Evolutionary conservation across 805 yeast species (phyloP), one percentile per base, ranked within the genome.

Genomic region (Lipomyces spencermartinsiae): DNA sequence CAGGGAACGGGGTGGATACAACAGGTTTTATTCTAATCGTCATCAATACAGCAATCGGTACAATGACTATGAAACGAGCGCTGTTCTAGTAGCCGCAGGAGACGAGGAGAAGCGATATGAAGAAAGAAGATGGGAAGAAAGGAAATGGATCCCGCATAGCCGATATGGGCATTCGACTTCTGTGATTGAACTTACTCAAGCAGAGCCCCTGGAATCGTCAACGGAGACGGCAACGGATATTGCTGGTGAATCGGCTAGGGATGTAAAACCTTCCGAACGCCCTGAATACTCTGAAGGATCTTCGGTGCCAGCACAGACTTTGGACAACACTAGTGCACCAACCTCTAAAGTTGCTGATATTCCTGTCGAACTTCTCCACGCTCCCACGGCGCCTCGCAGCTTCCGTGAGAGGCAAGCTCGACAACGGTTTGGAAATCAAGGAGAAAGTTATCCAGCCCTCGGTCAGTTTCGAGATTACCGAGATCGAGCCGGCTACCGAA

Each of bases 321-420:
- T 34, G 22, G 51, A 49, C 8, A 34, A 22, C 19, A 34, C 37
- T 10, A 63, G 49, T 22, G 58, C 51, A 46, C 59, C 55, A n/a
- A 35, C 64, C 3, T 39, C 49, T 4, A 34, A 57, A 53, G 29
- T 31, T 34, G 16, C 67, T 14, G 65, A 67, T 31, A 51, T 39
- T 16, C 62, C 67, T 25, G 59, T 58, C n/a, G 67, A 59, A 37
- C 61, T 57, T n/a, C 37, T 64, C 19, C 55, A 60, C 57, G 65
- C 68, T 4, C 70, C 70, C 8, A 60, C 65, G 12, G 70, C 61
- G 9, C 70, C 70, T 19, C 60, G 70, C 29, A 49, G 62, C 12
- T 19, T 58, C 29, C 64, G 51, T 22, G 64, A 61, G 31, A 14
- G 31, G 62, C 35, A 43, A 43, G 61, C 62, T 19, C 51, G 49